Evolutionary conservation across 768 basidiomycete genomes (phyloP), one percentile per base, ranked within the genome.

Genomic region (Fomitopsis serialis): DNA sequence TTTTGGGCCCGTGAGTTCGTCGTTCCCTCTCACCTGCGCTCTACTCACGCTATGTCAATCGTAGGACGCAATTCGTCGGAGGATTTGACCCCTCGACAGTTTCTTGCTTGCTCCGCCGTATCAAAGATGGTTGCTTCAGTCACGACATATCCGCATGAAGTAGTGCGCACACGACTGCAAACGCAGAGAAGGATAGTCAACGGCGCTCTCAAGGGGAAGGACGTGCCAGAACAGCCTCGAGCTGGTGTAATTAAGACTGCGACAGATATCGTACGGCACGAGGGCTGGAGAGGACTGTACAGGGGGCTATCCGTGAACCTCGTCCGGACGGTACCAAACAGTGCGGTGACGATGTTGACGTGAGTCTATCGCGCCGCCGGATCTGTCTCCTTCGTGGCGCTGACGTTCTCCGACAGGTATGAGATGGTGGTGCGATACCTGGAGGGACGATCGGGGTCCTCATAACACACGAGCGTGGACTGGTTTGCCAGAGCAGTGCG

Each of bases 141-240:
- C 19, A 89, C 87, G 35, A 98, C 97, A 32, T 99, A 99, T 68
- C 97, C 97, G 1, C 97, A 99, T 71, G 97, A 99, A 70, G 97
- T 99, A 42, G 79, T 99, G 34, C 89, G 97, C n/a, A 98, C 97
- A n/a, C 83, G 96, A 5, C 72, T 98, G 45, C 97, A 99, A 70
- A 95, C 96, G 3, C 82, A 86, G 61, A 77, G 81, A 54, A 80
- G 82, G 48, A 86, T 82, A 43, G 73, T 89, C 45, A 53, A 78
- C 59, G 78, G 78, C 58, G 62, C 78, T 32, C 37, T 40, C 8
- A 5, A 17, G 15, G 15, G 37, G 37, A 15, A 17, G 82, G 82
- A 13, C 80, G 82, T 49, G 81, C 82, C 80, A 76, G 63, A 63
- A 70, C 29, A 82, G 54, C 72, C 75, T 5, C 72, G 74, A 54